Evolutionary conservation across 192 early-diverging fungal genomes (phyloP).

Genomic region (Coemansia brasiliensis): DNA sequence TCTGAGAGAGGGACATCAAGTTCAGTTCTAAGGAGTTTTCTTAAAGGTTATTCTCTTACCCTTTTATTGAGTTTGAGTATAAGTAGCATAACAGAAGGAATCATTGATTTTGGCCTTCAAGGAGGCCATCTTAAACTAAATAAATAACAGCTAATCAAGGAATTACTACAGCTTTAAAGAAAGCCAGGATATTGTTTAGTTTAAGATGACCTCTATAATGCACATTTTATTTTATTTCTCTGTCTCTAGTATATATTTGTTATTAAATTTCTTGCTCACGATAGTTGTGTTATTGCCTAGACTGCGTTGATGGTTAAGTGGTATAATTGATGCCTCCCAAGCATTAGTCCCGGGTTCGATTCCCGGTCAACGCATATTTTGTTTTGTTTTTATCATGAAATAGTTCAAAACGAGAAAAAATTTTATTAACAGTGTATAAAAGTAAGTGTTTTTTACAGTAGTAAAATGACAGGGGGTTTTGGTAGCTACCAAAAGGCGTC

Average conservation of each 20-base stretch:
- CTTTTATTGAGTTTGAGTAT: too few relatives aligned
- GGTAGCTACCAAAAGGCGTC: slow-evolving; percentile 27
- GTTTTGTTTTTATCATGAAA: background rate
- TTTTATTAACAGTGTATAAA: background rate
- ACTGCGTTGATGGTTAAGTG: slow-evolving; percentile 62
- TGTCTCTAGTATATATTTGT: background rate
- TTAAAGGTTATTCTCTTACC: too few relatives aligned
- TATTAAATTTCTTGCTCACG: background rate
- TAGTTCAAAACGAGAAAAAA: background rate
- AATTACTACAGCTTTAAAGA: too few relatives aligned
- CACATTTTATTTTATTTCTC: background rate
- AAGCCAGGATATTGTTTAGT: too few relatives aligned
- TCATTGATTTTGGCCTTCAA: too few relatives aligned
- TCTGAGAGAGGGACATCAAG: too few relatives aligned
- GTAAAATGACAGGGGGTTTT: background rate
- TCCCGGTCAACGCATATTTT: slow-evolving; percentile 64
- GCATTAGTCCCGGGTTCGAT: slow-evolving; percentile 82
- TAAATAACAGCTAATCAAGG: too few relatives aligned
- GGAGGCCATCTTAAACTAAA: too few relatives aligned
- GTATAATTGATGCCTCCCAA: slow-evolving; percentile 81
- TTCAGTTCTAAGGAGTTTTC: too few relatives aligned
- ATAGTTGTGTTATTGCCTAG: background rate
- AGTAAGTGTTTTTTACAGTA: slow-evolving; percentile 1
- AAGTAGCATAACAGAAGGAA: too few relatives aligned
- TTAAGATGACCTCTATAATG: too few relatives aligned